A percentile compares a stretch with the other conserved stretches of the same genome.
These are phyloP conservation scores for Nasturtium officinale DNA, from an alignment of 345 rosid species.

Conservation along the genomic window DNA sequence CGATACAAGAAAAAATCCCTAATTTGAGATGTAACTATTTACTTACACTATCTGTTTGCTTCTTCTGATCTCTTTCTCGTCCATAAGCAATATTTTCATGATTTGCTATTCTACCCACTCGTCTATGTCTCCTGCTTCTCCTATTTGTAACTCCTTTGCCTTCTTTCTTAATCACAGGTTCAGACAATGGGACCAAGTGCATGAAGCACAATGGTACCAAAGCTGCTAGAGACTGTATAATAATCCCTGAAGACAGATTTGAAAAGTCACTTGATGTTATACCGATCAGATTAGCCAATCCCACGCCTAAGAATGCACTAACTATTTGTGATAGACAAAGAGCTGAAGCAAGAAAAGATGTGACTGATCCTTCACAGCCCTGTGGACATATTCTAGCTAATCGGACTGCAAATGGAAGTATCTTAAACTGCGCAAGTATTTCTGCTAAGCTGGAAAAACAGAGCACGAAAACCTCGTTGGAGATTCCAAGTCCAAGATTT, in stretches of 20 bases:
- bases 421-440: slow-evolving; percentile 74
- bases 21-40: neutral
- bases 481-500: slow-evolving; percentile 65
- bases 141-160: slow-evolving; percentile 51
- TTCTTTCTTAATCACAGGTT: slow-evolving; percentile 51
- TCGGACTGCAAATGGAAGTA: slow-evolving; percentile 71
- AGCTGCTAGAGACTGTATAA: slow-evolving; percentile 72
- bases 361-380: slow-evolving; percentile 92
- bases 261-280: slow-evolving; percentile 67
- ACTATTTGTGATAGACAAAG: slow-evolving; percentile 76
- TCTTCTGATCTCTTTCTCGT: slow-evolving; percentile 68
- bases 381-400: slow-evolving; percentile 71
- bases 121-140: slow-evolving; percentile 59
- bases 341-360: slow-evolving; percentile 75
- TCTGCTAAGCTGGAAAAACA: slow-evolving; percentile 85
- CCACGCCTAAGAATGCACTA: slow-evolving; percentile 71
- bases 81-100: slow-evolving; percentile 49
- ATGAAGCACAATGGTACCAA: slow-evolving; percentile 67
- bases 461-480: slow-evolving; percentile 64
- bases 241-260: slow-evolving; percentile 56
- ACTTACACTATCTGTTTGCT: slow-evolving; percentile 34
- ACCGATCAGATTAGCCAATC: slow-evolving; percentile 72
- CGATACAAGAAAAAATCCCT: neutral
- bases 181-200: slow-evolving; percentile 54
- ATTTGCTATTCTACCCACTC: slow-evolving; percentile 56